phyloP scores from a whole-genome alignment of 495 filamentous ascomycete species.

The Evernia prunastri region DNA sequence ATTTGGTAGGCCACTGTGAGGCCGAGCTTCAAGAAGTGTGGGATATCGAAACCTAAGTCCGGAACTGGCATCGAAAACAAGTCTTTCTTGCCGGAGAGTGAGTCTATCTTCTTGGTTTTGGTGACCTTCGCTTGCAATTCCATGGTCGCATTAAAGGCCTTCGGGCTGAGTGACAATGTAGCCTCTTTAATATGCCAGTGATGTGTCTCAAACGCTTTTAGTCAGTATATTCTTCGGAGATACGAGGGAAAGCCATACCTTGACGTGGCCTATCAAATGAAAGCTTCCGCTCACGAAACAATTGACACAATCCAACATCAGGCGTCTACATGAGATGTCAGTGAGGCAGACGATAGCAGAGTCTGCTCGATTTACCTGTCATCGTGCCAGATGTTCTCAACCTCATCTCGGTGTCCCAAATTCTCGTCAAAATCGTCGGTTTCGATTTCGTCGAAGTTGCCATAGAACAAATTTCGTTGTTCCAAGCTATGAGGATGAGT shows the following conservation, averaged over 20 bases:
- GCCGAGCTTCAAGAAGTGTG: slow-evolving; percentile 32
- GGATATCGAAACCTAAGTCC: slow-evolving; percentile 27
- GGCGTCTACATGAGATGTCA: neutral
- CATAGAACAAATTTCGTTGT: slow-evolving; percentile 1
- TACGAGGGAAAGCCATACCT: neutral
- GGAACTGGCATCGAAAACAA: slow-evolving; percentile 29
- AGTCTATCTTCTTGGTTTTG: slow-evolving; percentile 10
- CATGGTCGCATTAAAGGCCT: slow-evolving; percentile 21
- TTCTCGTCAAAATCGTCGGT: neutral
- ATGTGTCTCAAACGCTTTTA: neutral
- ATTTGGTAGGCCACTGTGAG: slow-evolving; percentile 30
- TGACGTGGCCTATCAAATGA: neutral
- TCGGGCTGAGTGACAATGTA: slow-evolving; percentile 3
- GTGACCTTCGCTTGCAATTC: slow-evolving; percentile 29
- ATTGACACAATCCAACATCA: neutral
- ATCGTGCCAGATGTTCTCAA: neutral
- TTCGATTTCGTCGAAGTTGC: slow-evolving; percentile 9
- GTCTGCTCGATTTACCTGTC: neutral
- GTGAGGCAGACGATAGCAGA: neutral
- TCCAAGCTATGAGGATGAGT: neutral
- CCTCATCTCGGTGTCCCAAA: neutral
- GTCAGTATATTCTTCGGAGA: neutral
- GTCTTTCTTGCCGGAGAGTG: slow-evolving; percentile 18
- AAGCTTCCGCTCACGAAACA: neutral
- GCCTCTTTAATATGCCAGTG: neutral